Conservation (phyloP, 2,329 filamentous ascomycete species). For the Thielaviopsis punctulata region DNA sequence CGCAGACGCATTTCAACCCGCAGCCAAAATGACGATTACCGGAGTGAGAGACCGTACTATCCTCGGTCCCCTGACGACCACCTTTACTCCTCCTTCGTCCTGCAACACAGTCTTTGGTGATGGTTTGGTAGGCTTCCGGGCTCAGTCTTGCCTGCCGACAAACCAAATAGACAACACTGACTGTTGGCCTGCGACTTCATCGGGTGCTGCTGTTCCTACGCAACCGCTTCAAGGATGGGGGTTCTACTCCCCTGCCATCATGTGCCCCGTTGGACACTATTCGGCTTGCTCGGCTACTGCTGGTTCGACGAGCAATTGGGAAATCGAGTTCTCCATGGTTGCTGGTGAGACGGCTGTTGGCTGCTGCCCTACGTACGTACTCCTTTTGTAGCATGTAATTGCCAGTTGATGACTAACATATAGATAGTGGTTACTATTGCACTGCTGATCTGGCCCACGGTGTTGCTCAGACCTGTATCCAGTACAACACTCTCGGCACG, state of each 20-base stretch:
- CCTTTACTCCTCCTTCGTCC: slow-evolving; percentile 11
- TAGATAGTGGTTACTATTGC: slow-evolving; percentile 13
- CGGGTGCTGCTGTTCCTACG: slow-evolving; percentile 9
- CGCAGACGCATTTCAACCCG: too few relatives aligned
- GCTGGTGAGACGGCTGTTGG: slow-evolving; percentile 19
- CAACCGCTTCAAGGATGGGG: slow-evolving; percentile 18
- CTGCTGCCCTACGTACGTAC: slow-evolving; percentile 19
- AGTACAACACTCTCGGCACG: slow-evolving; percentile 12
- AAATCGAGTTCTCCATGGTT: slow-evolving; percentile 17
- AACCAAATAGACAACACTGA: slow-evolving; percentile 10
- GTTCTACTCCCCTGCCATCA: slow-evolving; percentile 21
- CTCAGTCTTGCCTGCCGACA: slow-evolving; percentile 5
- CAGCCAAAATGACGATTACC: slow-evolving; percentile 8
- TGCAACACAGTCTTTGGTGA: slow-evolving; percentile 11
- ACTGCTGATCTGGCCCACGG: slow-evolving; percentile 15
- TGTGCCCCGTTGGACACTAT: slow-evolving; percentile 19
- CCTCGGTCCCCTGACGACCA: slow-evolving; percentile 14
- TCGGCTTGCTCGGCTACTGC: slow-evolving; percentile 19
- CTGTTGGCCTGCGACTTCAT: slow-evolving; percentile 8
- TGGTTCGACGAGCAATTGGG: slow-evolving; percentile 14
- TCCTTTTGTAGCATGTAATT: slow-evolving; percentile 1
- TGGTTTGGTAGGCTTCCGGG: slow-evolving; percentile 6
- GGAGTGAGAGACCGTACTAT: slow-evolving; percentile 10
- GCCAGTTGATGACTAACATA: neutral
- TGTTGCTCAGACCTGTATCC: slow-evolving; percentile 11